Percentiles rank a stretch among this genome's conserved stretches.
phyloP scores from a whole-genome alignment of 2,329 filamentous ascomycete genomes.

The Nakataea oryzae region DNA sequence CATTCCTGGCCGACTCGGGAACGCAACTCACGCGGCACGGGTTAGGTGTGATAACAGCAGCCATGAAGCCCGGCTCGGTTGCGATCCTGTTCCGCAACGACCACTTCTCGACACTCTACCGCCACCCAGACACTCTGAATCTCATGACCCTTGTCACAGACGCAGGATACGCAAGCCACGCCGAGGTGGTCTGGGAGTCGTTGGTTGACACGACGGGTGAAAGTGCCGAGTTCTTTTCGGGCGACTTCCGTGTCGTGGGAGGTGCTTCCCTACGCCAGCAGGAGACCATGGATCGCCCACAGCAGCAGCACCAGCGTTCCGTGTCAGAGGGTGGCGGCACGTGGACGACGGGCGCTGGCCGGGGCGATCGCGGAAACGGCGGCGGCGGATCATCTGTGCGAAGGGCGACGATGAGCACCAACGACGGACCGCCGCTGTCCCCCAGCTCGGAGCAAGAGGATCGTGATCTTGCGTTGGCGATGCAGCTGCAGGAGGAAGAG shows the following conservation, averaged over 20 bases:
- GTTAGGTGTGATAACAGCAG: constrained; percentile 60
- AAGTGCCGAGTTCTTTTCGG: constrained; percentile 73
- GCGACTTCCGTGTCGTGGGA: constrained; percentile 81
- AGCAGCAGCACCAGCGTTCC: constrained; percentile 1
- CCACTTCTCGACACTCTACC: constrained; percentile 90
- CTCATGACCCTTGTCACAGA: constrained; percentile 85
- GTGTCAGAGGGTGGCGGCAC: constrained; percentile 9
- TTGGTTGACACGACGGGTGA: constrained; percentile 81
- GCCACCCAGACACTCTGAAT: constrained; percentile 66
- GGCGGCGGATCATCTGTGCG: constrained; percentile 1
- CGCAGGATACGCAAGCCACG: constrained; percentile 76
- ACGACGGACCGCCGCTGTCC: constrained; percentile 19
- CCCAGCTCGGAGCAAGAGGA: constrained; percentile 61
- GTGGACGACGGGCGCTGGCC: not conserved
- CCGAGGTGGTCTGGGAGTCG: constrained; percentile 94
- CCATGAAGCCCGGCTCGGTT: constrained; percentile 65
- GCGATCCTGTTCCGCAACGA: constrained; percentile 95
- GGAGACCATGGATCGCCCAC: not conserved
- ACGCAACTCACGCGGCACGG: constrained; percentile 84
- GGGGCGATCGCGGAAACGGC: constrained; percentile 12
- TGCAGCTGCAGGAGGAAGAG: constrained; percentile 92
- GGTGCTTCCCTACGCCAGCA: constrained; percentile 26
- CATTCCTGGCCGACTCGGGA: constrained; percentile 67
- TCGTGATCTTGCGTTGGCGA: constrained; percentile 73
- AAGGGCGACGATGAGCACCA: constrained; percentile 7